These are phyloP conservation scores for Catenaria anguillulae DNA, from an alignment of 371 early-diverging fungal genomes.

Conservation along the genomic window DNA sequence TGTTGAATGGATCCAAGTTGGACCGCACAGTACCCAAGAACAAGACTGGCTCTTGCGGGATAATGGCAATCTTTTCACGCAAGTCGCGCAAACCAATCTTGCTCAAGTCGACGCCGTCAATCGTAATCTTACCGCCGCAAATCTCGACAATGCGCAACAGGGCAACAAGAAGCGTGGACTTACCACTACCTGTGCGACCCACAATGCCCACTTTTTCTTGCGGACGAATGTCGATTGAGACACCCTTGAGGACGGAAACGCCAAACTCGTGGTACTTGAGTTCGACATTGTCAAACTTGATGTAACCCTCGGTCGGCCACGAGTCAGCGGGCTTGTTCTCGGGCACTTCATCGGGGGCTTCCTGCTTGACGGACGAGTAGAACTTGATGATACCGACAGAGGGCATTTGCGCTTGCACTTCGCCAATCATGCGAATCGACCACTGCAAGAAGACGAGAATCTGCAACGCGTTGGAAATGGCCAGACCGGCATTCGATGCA, in stretches of 20 bases:
- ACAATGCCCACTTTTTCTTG: constrained; percentile 65
- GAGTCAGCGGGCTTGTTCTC: constrained; percentile 18
- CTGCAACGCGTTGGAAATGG: constrained; percentile 50
- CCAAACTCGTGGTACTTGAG: constrained; percentile 43
- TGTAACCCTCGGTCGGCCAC: constrained; percentile 30
- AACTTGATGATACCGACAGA: constrained; percentile 37
- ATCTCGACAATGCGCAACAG: constrained; percentile 50
- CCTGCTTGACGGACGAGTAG: constrained; percentile 37
- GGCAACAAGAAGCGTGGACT: constrained; percentile 42
- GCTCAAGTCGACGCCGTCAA: constrained; percentile 46
- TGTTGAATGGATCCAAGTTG: constrained; percentile 36
- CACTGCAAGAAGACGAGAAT: constrained; percentile 54
- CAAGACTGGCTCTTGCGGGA: constrained; percentile 43
- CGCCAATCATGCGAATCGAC: constrained; percentile 41
- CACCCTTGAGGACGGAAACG: constrained; percentile 43
- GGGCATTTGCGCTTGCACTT: constrained; percentile 38
- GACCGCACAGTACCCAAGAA: constrained; percentile 33
- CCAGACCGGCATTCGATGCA: constrained; percentile 39
- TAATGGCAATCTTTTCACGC: constrained; percentile 42
- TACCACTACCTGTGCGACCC: constrained; percentile 99
- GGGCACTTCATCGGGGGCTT: constrained; percentile 29
- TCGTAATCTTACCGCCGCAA: constrained; percentile 41
- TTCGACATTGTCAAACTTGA: constrained; percentile 38
- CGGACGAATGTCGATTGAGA: constrained; percentile 34
- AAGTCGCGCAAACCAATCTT: constrained; percentile 40